Conservation (phyloP, 208 protist species). For the Jaenimonas drosophilae region DNA sequence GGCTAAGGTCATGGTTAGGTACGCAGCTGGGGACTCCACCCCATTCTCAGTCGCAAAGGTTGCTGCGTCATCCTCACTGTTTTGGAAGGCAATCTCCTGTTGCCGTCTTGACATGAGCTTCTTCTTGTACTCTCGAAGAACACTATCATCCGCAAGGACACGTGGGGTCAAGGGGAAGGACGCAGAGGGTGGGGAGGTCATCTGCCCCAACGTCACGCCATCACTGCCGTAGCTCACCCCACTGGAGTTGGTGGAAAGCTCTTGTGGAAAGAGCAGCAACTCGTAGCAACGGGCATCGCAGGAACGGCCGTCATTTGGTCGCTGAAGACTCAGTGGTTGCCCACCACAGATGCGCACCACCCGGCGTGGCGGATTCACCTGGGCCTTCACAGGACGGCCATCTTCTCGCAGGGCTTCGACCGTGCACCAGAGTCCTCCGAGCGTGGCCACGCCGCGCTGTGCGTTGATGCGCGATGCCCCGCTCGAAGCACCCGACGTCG, state of each 20-base stretch:
- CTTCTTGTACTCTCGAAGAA: constrained; percentile 54
- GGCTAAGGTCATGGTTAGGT: constrained; percentile 59
- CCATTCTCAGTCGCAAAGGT: constrained; percentile 14
- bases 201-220: constrained; percentile 46
- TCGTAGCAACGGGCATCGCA: constrained; percentile 65
- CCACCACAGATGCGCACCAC: constrained; percentile 72
- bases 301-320: constrained; percentile 7
- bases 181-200: constrained; percentile 40
- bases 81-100: constrained; percentile 17
- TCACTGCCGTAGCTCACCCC: constrained; percentile 51
- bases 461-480: constrained; percentile 7
- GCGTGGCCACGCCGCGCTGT: constrained; percentile 27
- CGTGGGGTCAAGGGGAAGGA: constrained; percentile 64
- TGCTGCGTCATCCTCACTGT: constrained; percentile 38
- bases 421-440: constrained; percentile 70
- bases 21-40: constrained; percentile 1
- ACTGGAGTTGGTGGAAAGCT: constrained; percentile 27
- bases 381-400: constrained; percentile 18
- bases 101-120: constrained; percentile 29
- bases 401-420: constrained; percentile 38
- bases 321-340: constrained; percentile 12
- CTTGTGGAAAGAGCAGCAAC: constrained; percentile 57
- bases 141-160: constrained; percentile 36
- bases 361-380: constrained; percentile 27
- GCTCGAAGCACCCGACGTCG: constrained; percentile 1